Percentiles rank a stretch among this genome's conserved stretches.
These are phyloP conservation scores for Coniophora puteana DNA, from an alignment of 1,284 basidiomycete species.

Conservation along the genomic window DNA sequence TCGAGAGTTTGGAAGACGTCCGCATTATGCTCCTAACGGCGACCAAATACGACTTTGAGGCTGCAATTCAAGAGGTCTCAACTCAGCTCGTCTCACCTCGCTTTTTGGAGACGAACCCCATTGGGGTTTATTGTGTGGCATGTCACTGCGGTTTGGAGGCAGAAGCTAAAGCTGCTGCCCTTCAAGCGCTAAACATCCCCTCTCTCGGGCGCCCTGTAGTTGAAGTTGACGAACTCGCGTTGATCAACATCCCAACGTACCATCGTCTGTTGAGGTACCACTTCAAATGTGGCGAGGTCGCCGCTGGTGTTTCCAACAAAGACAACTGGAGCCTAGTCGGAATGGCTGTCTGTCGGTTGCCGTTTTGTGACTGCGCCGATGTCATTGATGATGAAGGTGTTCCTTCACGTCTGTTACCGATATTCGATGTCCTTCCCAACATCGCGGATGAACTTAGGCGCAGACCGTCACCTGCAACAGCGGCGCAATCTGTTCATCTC, in stretches of 20 bases:
- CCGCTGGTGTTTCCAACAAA: no score
- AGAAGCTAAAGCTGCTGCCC: background rate
- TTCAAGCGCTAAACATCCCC: background rate
- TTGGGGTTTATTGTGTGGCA: slow-evolving; percentile 1
- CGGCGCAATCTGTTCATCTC: no score
- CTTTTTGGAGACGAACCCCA: slow-evolving; percentile 1
- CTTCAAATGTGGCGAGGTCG: background rate
- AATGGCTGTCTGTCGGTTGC: no score
- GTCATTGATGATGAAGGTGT: no score
- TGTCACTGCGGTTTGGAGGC: background rate
- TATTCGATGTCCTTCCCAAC: no score
- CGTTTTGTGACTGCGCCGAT: no score
- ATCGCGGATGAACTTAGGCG: no score
- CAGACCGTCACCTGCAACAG: no score
- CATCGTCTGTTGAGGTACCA: background rate
- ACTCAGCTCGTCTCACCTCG: no score
- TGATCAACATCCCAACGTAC: background rate
- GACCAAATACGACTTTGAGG: background rate
- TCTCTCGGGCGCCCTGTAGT: background rate
- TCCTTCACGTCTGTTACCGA: no score
- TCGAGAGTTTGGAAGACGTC: background rate
- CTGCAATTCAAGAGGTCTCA: no score
- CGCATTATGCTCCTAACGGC: background rate
- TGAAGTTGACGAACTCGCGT: background rate
- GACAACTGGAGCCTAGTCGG: no score